A percentile compares a stretch with the other conserved stretches of the same genome.
Conservation (phyloP, 164 flowering plant species). For the Pachysandra terminalis region DNA sequence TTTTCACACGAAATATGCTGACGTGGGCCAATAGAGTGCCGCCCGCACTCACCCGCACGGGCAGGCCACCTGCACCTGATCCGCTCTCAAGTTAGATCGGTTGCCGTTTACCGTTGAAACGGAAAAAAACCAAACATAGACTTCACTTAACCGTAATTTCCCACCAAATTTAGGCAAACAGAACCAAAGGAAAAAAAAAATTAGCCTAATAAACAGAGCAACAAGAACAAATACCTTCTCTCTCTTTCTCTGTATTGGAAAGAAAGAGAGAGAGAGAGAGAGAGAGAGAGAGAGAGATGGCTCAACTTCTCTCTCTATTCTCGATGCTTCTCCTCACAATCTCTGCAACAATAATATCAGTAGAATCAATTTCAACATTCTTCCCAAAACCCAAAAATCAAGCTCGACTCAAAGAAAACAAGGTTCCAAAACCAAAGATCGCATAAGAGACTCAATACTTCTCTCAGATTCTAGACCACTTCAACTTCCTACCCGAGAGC, state of each 20-base stretch:
- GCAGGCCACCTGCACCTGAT: too few relatives aligned
- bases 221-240: neutral
- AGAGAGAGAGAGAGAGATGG: conserved; percentile 8
- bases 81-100: too few relatives aligned
- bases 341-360: conserved; percentile 2
- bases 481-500: conserved; percentile 45
- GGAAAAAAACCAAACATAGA: too few relatives aligned
- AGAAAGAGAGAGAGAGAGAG: neutral
- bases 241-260: too few relatives aligned
- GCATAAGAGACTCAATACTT: conserved; percentile 39
- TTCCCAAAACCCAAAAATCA: conserved; percentile 22
- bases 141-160: too few relatives aligned
- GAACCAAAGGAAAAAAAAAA: too few relatives aligned
- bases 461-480: conserved; percentile 51
- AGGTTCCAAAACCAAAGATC: conserved; percentile 22
- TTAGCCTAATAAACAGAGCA: neutral
- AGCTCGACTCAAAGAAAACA: conserved; percentile 13
- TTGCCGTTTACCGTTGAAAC: too few relatives aligned
- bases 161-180: too few relatives aligned
- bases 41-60: too few relatives aligned
- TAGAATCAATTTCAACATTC: conserved; percentile 17
- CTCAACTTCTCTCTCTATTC: conserved; percentile 14
- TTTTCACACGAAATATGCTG: too few relatives aligned
- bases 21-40: too few relatives aligned
- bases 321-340: conserved; percentile 14